Conservation (phyloP, 2,329 filamentous ascomycete genomes). For the Talaromyces sp. region DNA sequence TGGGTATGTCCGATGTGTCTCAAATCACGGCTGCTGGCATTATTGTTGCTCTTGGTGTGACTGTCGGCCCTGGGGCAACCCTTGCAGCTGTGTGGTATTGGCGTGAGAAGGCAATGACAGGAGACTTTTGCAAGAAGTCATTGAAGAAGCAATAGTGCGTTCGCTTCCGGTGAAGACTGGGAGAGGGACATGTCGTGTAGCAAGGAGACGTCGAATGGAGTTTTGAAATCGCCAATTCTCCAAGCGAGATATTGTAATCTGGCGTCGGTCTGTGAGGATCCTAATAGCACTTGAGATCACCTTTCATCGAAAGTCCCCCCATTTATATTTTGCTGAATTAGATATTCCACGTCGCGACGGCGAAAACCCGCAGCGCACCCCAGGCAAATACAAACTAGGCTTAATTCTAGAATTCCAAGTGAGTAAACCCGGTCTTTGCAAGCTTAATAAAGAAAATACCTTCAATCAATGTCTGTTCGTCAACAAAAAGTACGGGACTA, state of each 20-base stretch:
- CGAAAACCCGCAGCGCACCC: neutral
- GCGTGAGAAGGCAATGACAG: constrained; percentile 14
- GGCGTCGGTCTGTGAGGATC: too few species aligned
- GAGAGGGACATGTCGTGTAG: too few species aligned
- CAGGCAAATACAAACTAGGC: neutral
- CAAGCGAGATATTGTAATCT: too few species aligned
- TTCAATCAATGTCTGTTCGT: too few species aligned
- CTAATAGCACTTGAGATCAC: too few species aligned
- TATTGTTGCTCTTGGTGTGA: constrained; percentile 1
- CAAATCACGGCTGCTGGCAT: constrained; percentile 5
- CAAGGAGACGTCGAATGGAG: too few species aligned
- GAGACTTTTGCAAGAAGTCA: neutral
- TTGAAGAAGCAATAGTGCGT: neutral
- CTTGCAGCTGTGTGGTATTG: constrained; percentile 18
- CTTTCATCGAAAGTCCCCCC: neutral
- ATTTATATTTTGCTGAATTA: neutral
- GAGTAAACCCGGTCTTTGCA: too few species aligned
- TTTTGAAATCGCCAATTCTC: too few species aligned
- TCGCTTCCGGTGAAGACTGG: too few species aligned
- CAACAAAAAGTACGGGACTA: too few species aligned
- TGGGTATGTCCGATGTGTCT: constrained; percentile 13
- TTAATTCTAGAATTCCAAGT: neutral
- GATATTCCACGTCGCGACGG: neutral
- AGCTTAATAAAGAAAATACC: too few species aligned
- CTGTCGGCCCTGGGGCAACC: constrained; percentile 17